Conservation (phyloP, 805 yeast genomes). For the Candida yuanshanica region DNA sequence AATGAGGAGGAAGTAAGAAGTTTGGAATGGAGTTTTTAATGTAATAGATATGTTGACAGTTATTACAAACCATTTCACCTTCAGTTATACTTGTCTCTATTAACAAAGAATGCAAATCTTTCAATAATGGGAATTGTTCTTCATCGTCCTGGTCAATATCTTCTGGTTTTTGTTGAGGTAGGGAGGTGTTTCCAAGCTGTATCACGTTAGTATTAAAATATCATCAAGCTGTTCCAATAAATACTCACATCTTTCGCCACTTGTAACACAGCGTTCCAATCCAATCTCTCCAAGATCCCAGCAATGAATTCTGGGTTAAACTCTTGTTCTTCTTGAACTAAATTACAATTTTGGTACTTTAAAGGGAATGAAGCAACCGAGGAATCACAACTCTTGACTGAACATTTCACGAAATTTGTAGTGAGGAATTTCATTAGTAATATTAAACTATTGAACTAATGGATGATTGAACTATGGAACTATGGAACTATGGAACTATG, state of each 20-base stretch:
- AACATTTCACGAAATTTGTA: conserved; percentile 94
- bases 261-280: conserved; percentile 78
- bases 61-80: conserved; percentile 84
- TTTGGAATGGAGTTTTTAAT: conserved; percentile 93
- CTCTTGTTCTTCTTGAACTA: conserved; percentile 69
- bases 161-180: conserved; percentile 57
- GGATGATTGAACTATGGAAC: too few relatives aligned
- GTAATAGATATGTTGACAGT: conserved; percentile 82
- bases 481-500: too few relatives aligned
- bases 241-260: conserved; percentile 64
- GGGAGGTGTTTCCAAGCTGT: conserved; percentile 47
- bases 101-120: conserved; percentile 71
- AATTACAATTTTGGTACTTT: conserved; percentile 57
- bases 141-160: conserved; percentile 23
- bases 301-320: conserved; percentile 75
- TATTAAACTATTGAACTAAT: too few relatives aligned
- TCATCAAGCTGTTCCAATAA: background rate
- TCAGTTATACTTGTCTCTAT: conserved; percentile 82
- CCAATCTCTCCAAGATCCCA: conserved; percentile 72
- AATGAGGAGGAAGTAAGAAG: conserved; percentile 89
- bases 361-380: conserved; percentile 79
- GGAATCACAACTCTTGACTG: conserved; percentile 73
- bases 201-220: background rate
- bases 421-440: conserved; percentile 85
- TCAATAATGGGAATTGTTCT: conserved; percentile 48